Evolutionary conservation across 2,329 filamentous ascomycete species (phyloP).

Genomic region (Penicillium sp.): DNA sequence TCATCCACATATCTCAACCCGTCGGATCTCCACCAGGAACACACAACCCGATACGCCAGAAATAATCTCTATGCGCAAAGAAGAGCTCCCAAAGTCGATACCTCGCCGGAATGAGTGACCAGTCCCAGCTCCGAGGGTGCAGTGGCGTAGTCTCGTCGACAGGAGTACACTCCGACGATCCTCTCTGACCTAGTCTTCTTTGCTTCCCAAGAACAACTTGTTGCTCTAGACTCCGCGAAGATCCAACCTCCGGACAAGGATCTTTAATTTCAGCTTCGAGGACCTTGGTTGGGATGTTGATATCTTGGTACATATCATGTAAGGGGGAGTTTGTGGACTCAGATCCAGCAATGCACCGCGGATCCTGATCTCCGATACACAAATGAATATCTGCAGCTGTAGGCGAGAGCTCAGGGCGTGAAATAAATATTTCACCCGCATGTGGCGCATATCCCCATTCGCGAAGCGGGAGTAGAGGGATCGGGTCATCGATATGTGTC

Average conservation of each 20-base stretch:
- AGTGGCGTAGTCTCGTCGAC: slow-evolving; percentile 20
- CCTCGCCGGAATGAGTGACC: slow-evolving; percentile 47
- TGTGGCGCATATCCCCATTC: slow-evolving; percentile 91
- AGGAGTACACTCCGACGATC: slow-evolving; percentile 29
- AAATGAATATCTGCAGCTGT: slow-evolving; percentile 68
- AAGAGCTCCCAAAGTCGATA: slow-evolving; percentile 90
- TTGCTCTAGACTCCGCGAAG: not conserved
- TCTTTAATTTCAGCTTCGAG: not conserved
- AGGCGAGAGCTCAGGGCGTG: slow-evolving; percentile 71
- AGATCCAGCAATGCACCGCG: slow-evolving; percentile 70
- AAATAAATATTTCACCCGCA: slow-evolving; percentile 85
- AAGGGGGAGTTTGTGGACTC: slow-evolving; percentile 12
- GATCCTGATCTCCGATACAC: slow-evolving; percentile 75
- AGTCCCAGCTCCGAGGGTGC: slow-evolving; percentile 19
- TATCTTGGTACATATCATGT: slow-evolving; percentile 12
- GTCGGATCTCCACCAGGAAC: slow-evolving; percentile 69
- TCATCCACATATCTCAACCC: slow-evolving; percentile 7
- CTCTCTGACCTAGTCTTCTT: slow-evolving; percentile 12
- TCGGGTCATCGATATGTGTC: slow-evolving; percentile 84
- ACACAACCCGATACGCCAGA: slow-evolving; percentile 90
- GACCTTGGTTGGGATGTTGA: slow-evolving; percentile 7
- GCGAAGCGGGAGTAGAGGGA: slow-evolving; percentile 80
- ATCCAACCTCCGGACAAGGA: slow-evolving; percentile 1
- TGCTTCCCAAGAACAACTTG: slow-evolving; percentile 29
- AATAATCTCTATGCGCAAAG: slow-evolving; percentile 94